Evolutionary conservation across 176 grass and related monocot genomes (phyloP), one percentile per base, ranked within the genome.

Genomic region (Rhynchospora breviuscula): DNA sequence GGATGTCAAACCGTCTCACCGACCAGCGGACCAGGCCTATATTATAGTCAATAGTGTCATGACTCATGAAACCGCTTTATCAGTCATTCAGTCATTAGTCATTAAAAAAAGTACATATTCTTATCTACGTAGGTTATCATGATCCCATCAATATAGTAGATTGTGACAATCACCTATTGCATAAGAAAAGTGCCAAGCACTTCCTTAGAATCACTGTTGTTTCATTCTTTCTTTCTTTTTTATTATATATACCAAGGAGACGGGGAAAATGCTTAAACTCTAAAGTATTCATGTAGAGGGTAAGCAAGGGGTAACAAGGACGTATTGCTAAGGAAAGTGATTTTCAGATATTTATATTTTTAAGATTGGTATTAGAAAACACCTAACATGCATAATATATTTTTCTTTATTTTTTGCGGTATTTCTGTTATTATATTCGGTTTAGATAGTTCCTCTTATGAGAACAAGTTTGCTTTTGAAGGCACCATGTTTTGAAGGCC

Each of bases 221-320:
- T 57, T 29, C 1, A 2, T 57, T 26, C 1, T 6, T 57, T 26
- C 23, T 13, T 14, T 6, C 53, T 12, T 4, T 18, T 57, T 7
- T 23, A 19, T 59, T 21, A 52, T 51, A 18, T 78, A 14, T 57
- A 31, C 4, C 17, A 52, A 11, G 7, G 10, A 52, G 7, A 10
- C 49, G 2, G 7, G 7, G 10, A 52, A 11, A 10, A 77, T 29
- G 31, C 73, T 78, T 78, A 78, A 18, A 31, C 73, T 33, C 51
- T 78, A 78, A 78, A 78, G 73, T 23, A 78, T 78, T 78, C 26
- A 3, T 9, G 51, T 78, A 57, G 57, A 78, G 48, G 4, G 48
- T 10, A 4, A 53, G 54, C 47, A 56, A 17, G 21, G 22, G 68
- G 40, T 10, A 46, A 72, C 7, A 46, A 72, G 43, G 44, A 72